These are phyloP conservation scores for Cytospora piceicola DNA, from an alignment of 2,329 filamentous ascomycete species.

Conservation along the genomic window DNA sequence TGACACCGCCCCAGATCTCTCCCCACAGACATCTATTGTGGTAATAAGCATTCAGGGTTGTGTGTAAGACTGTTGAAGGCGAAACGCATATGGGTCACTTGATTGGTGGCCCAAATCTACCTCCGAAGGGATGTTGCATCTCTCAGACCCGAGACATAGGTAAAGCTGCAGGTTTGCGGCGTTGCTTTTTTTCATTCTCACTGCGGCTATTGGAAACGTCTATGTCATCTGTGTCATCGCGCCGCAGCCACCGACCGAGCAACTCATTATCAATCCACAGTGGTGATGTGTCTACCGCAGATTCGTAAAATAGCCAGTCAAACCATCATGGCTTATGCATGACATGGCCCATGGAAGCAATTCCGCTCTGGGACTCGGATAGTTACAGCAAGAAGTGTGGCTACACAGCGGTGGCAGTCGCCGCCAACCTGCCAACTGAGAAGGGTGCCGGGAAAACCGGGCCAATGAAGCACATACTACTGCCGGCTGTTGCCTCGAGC, in stretches of 20 bases:
- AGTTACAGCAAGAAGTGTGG: neutral
- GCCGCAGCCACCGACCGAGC: neutral
- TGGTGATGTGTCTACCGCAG: neutral
- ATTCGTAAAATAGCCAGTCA: neutral
- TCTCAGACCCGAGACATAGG: neutral
- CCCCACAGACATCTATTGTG: neutral
- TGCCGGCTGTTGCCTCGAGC: neutral
- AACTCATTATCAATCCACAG: neutral
- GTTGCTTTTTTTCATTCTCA: neutral
- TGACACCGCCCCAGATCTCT: neutral
- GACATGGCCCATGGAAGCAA: neutral
- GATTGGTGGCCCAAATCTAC: neutral
- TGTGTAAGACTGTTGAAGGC: neutral
- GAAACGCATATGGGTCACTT: neutral
- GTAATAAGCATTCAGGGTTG: neutral
- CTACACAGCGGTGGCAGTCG: neutral
- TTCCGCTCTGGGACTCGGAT: neutral
- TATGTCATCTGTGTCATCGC: neutral
- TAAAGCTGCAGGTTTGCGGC: slow-evolving; percentile 1
- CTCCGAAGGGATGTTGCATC: neutral
- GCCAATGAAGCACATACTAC: neutral
- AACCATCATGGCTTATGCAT: neutral
- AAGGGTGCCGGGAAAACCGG: neutral
- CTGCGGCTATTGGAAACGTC: neutral
- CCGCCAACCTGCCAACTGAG: too few relatives aligned